phyloP scores from a whole-genome alignment of 805 yeast species.

The Debaryomyces castellii region DNA sequence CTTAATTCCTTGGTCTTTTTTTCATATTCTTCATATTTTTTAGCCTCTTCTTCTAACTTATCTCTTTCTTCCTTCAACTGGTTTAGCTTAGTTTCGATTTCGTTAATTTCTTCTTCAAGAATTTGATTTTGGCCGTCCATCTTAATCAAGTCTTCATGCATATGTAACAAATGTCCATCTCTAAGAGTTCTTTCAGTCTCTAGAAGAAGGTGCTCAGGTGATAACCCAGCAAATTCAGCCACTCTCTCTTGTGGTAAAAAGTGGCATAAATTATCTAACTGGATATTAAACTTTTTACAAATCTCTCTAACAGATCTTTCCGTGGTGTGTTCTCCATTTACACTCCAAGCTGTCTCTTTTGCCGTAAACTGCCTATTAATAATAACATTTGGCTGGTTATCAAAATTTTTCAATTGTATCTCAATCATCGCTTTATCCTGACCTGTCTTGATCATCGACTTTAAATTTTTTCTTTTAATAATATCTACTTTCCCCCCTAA shows the following conservation, averaged over 20 bases:
- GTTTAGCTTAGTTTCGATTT: slow-evolving; percentile 26
- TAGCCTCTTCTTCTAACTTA: slow-evolving; percentile 44
- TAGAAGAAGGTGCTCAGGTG: slow-evolving; percentile 68
- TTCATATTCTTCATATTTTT: slow-evolving; percentile 46
- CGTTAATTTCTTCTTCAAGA: slow-evolving; percentile 23
- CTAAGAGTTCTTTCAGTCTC: slow-evolving; percentile 85
- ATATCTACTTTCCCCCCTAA: slow-evolving; percentile 75
- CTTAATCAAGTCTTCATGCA: slow-evolving; percentile 56
- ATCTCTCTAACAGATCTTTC: slow-evolving; percentile 48
- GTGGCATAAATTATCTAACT: slow-evolving; percentile 88
- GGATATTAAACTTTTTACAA: slow-evolving; percentile 62
- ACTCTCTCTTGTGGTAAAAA: slow-evolving; percentile 95
- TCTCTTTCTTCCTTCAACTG: slow-evolving; percentile 36
- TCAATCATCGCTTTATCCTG: slow-evolving; percentile 45
- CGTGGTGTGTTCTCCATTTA: slow-evolving; percentile 40
- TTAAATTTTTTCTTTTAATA: slow-evolving; percentile 66
- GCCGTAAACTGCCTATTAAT: slow-evolving; percentile 48
- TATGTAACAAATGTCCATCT: slow-evolving; percentile 51
- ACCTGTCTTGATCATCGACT: slow-evolving; percentile 75
- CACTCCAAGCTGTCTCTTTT: slow-evolving; percentile 51
- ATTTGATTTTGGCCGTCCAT: slow-evolving; percentile 44
- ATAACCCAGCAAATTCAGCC: slow-evolving; percentile 81
- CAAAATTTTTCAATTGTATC: slow-evolving; percentile 45
- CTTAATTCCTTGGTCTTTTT: slow-evolving; percentile 40
- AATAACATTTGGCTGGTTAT: slow-evolving; percentile 33